Evolutionary conservation across 495 filamentous ascomycete species (phyloP).

Genomic region (Daldinia loculata): DNA sequence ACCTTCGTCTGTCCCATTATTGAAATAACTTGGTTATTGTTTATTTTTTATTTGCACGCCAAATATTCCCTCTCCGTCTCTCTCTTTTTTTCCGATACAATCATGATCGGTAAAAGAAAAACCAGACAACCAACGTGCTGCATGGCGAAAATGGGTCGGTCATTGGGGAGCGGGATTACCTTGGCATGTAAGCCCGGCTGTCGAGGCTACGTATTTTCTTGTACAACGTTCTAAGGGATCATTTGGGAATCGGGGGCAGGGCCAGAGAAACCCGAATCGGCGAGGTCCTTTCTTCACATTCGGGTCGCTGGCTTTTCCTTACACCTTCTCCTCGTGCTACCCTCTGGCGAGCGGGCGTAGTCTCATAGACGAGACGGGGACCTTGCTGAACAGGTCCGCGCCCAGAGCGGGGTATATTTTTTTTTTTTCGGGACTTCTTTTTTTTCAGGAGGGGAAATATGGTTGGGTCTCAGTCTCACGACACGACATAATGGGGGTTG

Average conservation of each 20-base stretch:
- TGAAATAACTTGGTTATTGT: conserved; percentile 6
- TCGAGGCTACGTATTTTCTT: conserved; percentile 43
- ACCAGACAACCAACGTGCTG: conserved; percentile 30
- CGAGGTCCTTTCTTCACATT: conserved; percentile 28
- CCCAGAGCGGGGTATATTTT: conserved; percentile 29
- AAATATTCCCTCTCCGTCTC: conserved; percentile 4
- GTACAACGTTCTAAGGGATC: conserved; percentile 45
- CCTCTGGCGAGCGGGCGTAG: neutral
- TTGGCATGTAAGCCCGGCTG: conserved; percentile 37
- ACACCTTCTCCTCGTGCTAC: conserved; percentile 27
- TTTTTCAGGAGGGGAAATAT: conserved; percentile 35
- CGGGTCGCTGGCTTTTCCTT: conserved; percentile 33
- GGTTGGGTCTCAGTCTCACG: conserved; percentile 44
- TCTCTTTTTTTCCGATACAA: conserved; percentile 28
- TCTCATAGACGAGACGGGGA: conserved; percentile 3
- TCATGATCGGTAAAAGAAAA: conserved; percentile 16
- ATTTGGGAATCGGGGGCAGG: conserved; percentile 38
- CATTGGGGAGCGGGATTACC: conserved; percentile 36
- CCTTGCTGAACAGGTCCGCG: conserved; percentile 16
- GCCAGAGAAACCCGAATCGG: conserved; percentile 25
- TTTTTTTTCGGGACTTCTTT: conserved; percentile 23
- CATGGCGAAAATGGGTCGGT: conserved; percentile 47
- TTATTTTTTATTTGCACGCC: conserved; percentile 36
- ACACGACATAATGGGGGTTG: conserved; percentile 34
- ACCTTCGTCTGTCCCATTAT: conserved; percentile 35